Evolutionary conservation across 306 rosid species (phyloP).

Genomic region (Parietaria judaica): DNA sequence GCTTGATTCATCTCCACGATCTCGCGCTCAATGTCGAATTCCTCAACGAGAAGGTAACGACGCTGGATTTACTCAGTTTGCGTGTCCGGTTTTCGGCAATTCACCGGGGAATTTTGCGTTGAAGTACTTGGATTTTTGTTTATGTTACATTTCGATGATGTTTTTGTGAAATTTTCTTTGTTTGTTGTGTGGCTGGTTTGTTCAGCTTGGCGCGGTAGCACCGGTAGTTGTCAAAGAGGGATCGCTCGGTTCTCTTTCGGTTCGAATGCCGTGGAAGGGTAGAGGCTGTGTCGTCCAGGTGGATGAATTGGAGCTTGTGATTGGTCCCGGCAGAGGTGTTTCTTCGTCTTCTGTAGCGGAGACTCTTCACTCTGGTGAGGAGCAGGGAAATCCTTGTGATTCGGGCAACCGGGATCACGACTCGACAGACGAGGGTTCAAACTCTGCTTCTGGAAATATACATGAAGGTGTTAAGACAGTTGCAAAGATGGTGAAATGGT

Average conservation of each 20-base stretch:
- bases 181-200: conserved; percentile 15
- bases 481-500: conserved; percentile 77
- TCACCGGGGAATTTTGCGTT: background rate
- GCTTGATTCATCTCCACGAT: conserved; percentile 85
- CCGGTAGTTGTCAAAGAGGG: conserved; percentile 70
- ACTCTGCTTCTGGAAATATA: conserved; percentile 53
- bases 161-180: background rate
- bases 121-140: background rate
- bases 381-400: conserved; percentile 15
- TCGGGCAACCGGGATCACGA: conserved; percentile 32
- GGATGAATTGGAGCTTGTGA: conserved; percentile 76
- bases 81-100: too few relatives aligned
- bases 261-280: conserved; percentile 87
- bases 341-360: conserved; percentile 28
- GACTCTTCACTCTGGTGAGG: conserved; percentile 29
- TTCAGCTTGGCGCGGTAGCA: conserved; percentile 45
- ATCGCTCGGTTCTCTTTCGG: conserved; percentile 63
- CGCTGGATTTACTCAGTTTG: background rate
- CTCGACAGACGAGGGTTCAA: conserved; percentile 30
- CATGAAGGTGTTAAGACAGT: conserved; percentile 93
- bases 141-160: background rate
- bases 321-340: conserved; percentile 41
- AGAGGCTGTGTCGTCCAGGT: conserved; percentile 82
- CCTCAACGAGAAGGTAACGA: conserved; percentile 59
- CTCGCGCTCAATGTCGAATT: conserved; percentile 83